phyloP scores from a whole-genome alignment of 352 stramenopile genomes.

The Pythium guiyangense region DNA sequence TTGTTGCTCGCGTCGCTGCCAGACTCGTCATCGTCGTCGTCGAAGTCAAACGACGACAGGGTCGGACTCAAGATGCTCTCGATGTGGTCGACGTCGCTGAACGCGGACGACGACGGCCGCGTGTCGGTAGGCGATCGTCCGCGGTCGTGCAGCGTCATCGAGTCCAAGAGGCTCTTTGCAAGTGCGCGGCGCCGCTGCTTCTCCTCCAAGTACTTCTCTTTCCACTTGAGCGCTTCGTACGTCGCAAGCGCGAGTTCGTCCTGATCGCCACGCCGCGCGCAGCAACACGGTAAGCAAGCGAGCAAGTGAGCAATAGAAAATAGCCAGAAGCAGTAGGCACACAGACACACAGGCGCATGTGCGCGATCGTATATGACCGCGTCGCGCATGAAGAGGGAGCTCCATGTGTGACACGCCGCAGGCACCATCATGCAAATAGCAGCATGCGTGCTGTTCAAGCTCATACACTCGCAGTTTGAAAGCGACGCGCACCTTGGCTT shows the following conservation, averaged over 20 bases:
- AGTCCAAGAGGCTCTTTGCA: conserved; percentile 58
- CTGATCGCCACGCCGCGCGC: conserved; percentile 16
- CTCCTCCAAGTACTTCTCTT: conserved; percentile 76
- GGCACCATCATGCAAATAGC: too few species aligned
- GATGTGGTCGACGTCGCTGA: conserved; percentile 51
- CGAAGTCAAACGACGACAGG: conserved; percentile 84
- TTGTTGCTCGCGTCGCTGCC: conserved; percentile 4
- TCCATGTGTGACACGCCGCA: neutral
- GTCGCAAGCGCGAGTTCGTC: conserved; percentile 54
- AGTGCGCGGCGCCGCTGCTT: conserved; percentile 62
- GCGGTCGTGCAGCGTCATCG: conserved; percentile 40
- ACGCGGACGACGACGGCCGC: conserved; percentile 35
- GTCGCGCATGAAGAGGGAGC: neutral
- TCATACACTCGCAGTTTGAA: too few species aligned
- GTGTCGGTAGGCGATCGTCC: conserved; percentile 13
- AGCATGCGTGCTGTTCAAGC: neutral
- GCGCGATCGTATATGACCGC: neutral
- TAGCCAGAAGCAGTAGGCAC: neutral
- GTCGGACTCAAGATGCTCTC: conserved; percentile 72
- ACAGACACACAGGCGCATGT: too few species aligned
- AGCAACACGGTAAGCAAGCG: neutral
- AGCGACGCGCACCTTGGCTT: conserved; percentile 29
- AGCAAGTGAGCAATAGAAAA: neutral
- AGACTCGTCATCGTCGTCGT: conserved; percentile 30
- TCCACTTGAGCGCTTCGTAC: conserved; percentile 75